Evolutionary conservation across 345 rosid genomes (phyloP).

Genomic region (Brassica rapa): DNA sequence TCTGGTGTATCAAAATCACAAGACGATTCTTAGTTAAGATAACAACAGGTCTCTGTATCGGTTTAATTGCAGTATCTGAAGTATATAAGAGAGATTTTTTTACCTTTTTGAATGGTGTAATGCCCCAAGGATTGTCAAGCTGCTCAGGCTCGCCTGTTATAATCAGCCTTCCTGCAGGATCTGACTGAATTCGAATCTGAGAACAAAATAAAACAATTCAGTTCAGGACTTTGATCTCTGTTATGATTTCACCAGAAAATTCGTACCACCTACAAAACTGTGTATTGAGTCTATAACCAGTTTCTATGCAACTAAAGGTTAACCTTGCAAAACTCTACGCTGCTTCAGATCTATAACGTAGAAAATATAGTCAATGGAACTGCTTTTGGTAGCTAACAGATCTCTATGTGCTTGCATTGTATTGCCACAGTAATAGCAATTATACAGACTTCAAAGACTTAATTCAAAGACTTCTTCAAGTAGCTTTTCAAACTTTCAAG

Average conservation of each 20-base stretch:
- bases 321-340: neutral
- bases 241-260: conserved; percentile 1
- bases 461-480: conserved; percentile 8
- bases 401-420: conserved; percentile 2
- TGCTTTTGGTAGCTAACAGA: neutral
- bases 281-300: neutral
- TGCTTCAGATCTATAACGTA: neutral
- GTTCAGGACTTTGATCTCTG: neutral
- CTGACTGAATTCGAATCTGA: conserved; percentile 86
- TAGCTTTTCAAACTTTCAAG: conserved; percentile 13
- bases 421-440: conserved; percentile 9
- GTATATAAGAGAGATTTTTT: conserved; percentile 41
- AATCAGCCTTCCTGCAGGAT: conserved; percentile 75
- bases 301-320: neutral
- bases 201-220: neutral
- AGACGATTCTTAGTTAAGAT: neutral
- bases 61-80: neutral
- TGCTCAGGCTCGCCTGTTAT: conserved; percentile 86
- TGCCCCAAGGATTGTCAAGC: conserved; percentile 88
- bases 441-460: neutral
- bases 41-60: neutral
- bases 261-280: neutral
- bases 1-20: conserved; percentile 44
- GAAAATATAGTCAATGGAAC: neutral
- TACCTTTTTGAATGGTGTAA: conserved; percentile 88